Conservation (phyloP, 768 basidiomycete species). For the Crepidotus variabilis region DNA sequence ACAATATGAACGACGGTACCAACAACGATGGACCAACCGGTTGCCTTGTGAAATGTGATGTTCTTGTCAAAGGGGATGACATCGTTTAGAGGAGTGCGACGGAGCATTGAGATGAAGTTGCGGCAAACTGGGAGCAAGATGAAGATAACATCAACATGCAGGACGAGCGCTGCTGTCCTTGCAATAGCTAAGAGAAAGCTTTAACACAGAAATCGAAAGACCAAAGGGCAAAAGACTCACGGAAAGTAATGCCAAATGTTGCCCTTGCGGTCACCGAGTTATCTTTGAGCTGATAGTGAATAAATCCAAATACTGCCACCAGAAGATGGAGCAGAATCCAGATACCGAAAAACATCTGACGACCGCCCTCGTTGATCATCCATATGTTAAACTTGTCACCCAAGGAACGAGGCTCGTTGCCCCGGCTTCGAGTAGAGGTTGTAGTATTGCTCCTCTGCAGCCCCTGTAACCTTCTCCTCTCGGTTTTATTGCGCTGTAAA, state of each 20-base stretch:
- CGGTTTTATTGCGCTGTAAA: conserved; percentile 83
- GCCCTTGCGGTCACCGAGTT: conserved; percentile 63
- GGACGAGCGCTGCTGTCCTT: conserved; percentile 81
- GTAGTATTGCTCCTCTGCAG: conserved; percentile 62
- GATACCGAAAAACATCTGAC: conserved; percentile 70
- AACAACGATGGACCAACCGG: conserved; percentile 85
- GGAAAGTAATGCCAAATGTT: conserved; percentile 72
- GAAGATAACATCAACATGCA: conserved; percentile 90
- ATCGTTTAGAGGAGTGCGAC: conserved; percentile 80
- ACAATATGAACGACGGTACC: conserved; percentile 72
- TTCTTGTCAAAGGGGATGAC: conserved; percentile 94
- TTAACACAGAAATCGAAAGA: conserved; percentile 28
- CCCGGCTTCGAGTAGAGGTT: conserved; percentile 20
- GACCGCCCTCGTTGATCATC: conserved; percentile 93
- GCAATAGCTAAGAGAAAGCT: conserved; percentile 62
- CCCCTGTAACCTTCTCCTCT: conserved; percentile 79
- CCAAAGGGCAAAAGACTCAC: conserved; percentile 38
- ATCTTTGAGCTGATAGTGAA: conserved; percentile 80
- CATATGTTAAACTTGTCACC: conserved; percentile 59
- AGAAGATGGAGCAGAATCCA: conserved; percentile 82
- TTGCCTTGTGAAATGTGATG: conserved; percentile 86
- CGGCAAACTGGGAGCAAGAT: conserved; percentile 95
- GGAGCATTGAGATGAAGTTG: conserved; percentile 87
- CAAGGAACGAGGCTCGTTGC: conserved; percentile 34
- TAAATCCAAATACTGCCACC: conserved; percentile 71